Base-by-base conservation (phyloP, 148 eudicot species). In the Talinum fruticosum region DNA sequence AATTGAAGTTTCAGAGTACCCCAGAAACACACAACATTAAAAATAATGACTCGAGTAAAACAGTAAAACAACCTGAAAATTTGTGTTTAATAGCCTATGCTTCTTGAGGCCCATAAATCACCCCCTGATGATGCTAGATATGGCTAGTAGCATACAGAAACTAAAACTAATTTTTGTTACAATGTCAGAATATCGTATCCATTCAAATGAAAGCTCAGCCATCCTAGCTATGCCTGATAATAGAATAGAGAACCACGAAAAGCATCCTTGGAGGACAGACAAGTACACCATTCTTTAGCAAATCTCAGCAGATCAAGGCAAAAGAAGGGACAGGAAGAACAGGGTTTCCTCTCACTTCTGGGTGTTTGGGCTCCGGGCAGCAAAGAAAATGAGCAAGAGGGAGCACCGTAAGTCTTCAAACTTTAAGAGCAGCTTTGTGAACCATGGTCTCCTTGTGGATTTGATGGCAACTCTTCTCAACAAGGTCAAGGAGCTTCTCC, bases 361-460 rank as follows among this genome's bases (percentile, higher is more conserved):
- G 78, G 12, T 36, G 8, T 51, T 75, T 34, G 61, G 69, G 69
- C 45, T 61, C 38, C 5, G 37, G 38, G 24, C 24, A 19, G 19
- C 47, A 32, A 33, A 26, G 32, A 19, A 53, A 37, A 18, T 8
- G 16, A 44, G 26, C 1, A n/a, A 61, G 69, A 28, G 33, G 38
- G 36, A 32, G 24, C 18, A 8, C 16, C 3, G 19, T 16, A 0
- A n/a, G 5, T 10, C 32, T 76, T 89, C 84, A 96, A 73, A 83
- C 90, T 82, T 84, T 90, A 12, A 95, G 86, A 57, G 87, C 94
- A 61, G 91, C 89, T 85, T 92, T 92, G 87, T 91, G 97, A 81
- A 96, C 92, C 99, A 96, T 96, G n/a, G 97, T 96, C 86, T 93
- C 99, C 89, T 93, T 93, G 92, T 96, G 97, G 73, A 96, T 96